These are phyloP conservation scores for Porodaedalea pini DNA, from an alignment of 1,284 basidiomycete species.

Conservation along the genomic window DNA sequence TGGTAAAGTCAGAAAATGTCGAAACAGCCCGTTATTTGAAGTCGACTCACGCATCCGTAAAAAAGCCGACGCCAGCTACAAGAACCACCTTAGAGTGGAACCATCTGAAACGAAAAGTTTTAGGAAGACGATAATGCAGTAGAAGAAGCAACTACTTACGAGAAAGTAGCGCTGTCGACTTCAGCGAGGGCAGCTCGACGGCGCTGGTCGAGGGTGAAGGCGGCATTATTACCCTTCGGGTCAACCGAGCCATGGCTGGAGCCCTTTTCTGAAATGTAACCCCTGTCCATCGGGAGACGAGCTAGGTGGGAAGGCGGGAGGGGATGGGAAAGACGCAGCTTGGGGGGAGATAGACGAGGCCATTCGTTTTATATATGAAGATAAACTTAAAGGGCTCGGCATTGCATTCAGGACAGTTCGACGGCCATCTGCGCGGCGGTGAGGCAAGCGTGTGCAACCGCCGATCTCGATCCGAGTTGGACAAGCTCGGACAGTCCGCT, in stretches of 20 bases:
- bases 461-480: background rate
- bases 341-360: background rate
- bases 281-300: conserved; percentile 16
- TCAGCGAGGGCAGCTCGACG: conserved; percentile 50
- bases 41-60: conserved; percentile 68
- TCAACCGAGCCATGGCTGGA: conserved; percentile 15
- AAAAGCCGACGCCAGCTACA: conserved; percentile 79
- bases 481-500: too few species aligned
- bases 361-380: background rate
- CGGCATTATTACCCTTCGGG: conserved; percentile 3
- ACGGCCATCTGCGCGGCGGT: background rate
- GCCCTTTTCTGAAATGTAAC: conserved; percentile 15
- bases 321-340: background rate
- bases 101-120: conserved; percentile 24
- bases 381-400: too few species aligned
- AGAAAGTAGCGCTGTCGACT: conserved; percentile 53
- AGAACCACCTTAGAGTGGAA: conserved; percentile 68
- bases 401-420: background rate
- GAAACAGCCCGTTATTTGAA: background rate
- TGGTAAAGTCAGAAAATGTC: background rate
- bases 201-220: conserved; percentile 30
- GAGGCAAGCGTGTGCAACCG: background rate
- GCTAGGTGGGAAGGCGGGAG: background rate
- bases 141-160: conserved; percentile 27
- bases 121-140: background rate